A percentile compares a stretch with the other conserved stretches of the same genome.
These are phyloP conservation scores for Colletotrichum coccodes DNA, from an alignment of 2,329 filamentous ascomycete genomes.

Conservation along the genomic window DNA sequence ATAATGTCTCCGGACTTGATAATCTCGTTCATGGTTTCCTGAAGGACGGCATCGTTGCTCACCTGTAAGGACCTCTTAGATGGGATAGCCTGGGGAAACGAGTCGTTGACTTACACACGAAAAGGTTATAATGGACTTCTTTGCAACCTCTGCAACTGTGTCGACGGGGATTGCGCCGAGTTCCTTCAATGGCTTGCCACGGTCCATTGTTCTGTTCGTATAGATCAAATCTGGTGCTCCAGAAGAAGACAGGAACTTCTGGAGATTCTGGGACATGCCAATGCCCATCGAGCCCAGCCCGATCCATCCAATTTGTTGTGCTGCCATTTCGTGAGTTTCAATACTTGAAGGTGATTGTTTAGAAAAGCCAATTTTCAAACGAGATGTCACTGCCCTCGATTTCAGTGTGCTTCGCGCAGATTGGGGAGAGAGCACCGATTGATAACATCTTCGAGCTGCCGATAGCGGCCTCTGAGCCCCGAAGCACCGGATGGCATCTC, in stretches of 20 bases:
- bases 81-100: rapidly evolving
- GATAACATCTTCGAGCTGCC: not conserved
- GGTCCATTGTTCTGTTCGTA: constrained; percentile 57
- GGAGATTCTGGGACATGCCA: constrained; percentile 45
- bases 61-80: not conserved
- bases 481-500: constrained; percentile 11
- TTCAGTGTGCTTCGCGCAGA: no score
- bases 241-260: constrained; percentile 67
- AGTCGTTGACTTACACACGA: constrained; percentile 47
- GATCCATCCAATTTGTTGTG: constrained; percentile 15
- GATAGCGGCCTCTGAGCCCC: constrained; percentile 11
- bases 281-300: constrained; percentile 56
- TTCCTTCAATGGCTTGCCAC: constrained; percentile 45
- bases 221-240: constrained; percentile 63
- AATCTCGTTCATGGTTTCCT: constrained; percentile 16
- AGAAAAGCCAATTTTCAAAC: not conserved
- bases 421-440: not conserved
- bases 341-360: not conserved
- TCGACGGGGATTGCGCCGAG: constrained; percentile 45
- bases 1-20: constrained; percentile 43
- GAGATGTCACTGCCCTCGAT: no score
- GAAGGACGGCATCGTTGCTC: constrained; percentile 41
- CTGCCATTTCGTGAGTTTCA: not conserved
- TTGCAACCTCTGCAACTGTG: constrained; percentile 46
- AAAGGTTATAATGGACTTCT: constrained; percentile 50